Evolutionary conservation across 2,329 filamentous ascomycete genomes (phyloP), one percentile per base, ranked within the genome.

Genomic region (Eutypa lata): DNA sequence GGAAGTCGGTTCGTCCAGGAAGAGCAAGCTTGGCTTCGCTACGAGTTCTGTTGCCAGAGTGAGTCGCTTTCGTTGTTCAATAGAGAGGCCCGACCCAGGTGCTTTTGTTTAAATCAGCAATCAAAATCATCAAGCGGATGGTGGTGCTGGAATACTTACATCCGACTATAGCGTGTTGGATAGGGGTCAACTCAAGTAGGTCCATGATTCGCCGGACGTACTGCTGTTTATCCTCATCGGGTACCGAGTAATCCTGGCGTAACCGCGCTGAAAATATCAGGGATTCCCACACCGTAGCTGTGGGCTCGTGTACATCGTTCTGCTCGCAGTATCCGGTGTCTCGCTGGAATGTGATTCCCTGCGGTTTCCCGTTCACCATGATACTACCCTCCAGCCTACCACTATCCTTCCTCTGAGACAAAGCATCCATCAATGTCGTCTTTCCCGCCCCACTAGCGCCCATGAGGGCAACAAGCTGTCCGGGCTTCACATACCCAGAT

Each of bases 401-500:
- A 79, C 88, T 87, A 2, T 84, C 88, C 5, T 84, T 82, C 65
- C 87, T 83, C 49, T 82, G 84, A 38, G 87, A 87, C 49, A 90
- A 76, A 10, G 86, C 84, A 69, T 90, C 85, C 37, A 90, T 71
- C 35, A 90, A 76, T 2, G 87, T 89, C 1, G 87, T 90, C 66
- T 90, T 90, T 51, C 87, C 87, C 31, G 87, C 87, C 62, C 87
- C 86, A 46, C 81, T 84, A 8, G 86, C 84, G 69, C 86, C 79
- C 86, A 89, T 89, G 1, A 95, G 76, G 1, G 90, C 91, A 3
- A 90, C 96, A 31, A 95, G 73, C 1, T 89, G 95, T 31, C 91
- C 91, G 0, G 91, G 91, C 68, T 92, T 92, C 52, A 96, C 90
- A 89, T 90, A 96, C 5, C 91, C 91, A 60, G 89, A 84, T 2